phyloP scores from a whole-genome alignment of 768 basidiomycete genomes.

The Suillus discolor region DNA sequence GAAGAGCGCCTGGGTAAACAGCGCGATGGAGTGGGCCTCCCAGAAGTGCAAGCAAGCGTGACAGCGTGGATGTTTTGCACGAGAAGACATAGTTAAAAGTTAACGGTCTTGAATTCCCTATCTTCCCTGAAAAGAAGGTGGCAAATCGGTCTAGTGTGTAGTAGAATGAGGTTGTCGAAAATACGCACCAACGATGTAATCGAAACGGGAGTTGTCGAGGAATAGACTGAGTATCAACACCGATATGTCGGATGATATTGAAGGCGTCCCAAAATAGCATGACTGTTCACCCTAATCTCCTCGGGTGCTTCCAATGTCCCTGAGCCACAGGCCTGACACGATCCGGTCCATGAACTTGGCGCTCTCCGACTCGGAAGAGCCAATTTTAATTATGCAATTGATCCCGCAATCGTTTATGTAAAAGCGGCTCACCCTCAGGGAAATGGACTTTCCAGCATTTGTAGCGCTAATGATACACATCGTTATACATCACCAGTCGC shows the following conservation, averaged over 20 bases:
- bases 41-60: constrained; percentile 50
- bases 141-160: constrained; percentile 19
- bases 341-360: too few species aligned
- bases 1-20: constrained; percentile 66
- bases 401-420: too few species aligned
- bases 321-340: constrained; percentile 47
- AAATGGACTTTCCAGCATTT: too few species aligned
- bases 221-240: constrained; percentile 51
- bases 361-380: too few species aligned
- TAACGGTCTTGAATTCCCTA: constrained; percentile 35
- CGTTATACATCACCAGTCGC: too few species aligned
- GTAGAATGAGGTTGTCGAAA: background rate
- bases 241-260: constrained; percentile 34
- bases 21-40: constrained; percentile 39
- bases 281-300: constrained; percentile 73
- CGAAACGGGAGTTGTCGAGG: constrained; percentile 50
- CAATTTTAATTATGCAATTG: too few species aligned
- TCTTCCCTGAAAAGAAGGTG: constrained; percentile 12
- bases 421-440: background rate
- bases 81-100: constrained; percentile 51
- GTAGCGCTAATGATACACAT: too few species aligned
- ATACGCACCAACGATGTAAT: constrained; percentile 42
- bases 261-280: background rate
- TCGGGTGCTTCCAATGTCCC: constrained; percentile 64
- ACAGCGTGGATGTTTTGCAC: constrained; percentile 66